A percentile compares a stretch with the other conserved stretches of the same genome.
phyloP scores from a whole-genome alignment of 257 asterid genomes.

The Primulina huaijiensis region DNA sequence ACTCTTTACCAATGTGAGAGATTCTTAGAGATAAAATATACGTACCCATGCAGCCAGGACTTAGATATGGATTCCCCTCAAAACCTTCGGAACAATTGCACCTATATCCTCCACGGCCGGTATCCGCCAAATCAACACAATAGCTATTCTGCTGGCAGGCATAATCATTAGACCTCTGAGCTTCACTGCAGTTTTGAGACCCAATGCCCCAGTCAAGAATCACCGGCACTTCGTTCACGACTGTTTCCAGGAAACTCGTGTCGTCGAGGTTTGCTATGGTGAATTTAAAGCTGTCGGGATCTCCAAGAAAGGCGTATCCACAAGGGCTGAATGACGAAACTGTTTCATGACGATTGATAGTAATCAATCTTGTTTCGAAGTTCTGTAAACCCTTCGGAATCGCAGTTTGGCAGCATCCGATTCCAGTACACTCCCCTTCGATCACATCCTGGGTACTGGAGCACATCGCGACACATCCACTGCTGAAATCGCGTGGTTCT shows the following conservation, averaged over 20 bases:
- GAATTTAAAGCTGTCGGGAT: constrained; percentile 36
- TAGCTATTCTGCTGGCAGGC: constrained; percentile 38
- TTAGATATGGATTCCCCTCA: constrained; percentile 55
- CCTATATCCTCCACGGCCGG: constrained; percentile 48
- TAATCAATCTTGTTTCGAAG: background rate
- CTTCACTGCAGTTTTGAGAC: constrained; percentile 35
- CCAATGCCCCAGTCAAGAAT: constrained; percentile 72
- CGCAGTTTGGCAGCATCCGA: constrained; percentile 54
- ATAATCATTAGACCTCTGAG: constrained; percentile 18
- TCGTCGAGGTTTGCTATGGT: constrained; percentile 31
- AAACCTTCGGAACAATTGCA: constrained; percentile 51
- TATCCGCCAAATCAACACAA: constrained; percentile 42
- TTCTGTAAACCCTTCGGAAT: constrained; percentile 49
- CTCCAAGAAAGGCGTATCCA: constrained; percentile 52
- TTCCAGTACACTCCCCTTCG: constrained; percentile 42
- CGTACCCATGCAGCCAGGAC: constrained; percentile 51
- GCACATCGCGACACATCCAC: constrained; percentile 35
- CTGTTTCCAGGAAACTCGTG: constrained; percentile 27
- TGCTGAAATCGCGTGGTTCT: constrained; percentile 31
- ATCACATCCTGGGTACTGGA: constrained; percentile 21
- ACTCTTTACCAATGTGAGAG: background rate
- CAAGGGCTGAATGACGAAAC: constrained; percentile 40
- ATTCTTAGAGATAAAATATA: background rate
- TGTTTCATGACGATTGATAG: background rate
- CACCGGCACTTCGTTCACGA: constrained; percentile 36